These are phyloP conservation scores for Pichia inconspicua DNA, from an alignment of 1,139 yeast species.

Conservation along the genomic window DNA sequence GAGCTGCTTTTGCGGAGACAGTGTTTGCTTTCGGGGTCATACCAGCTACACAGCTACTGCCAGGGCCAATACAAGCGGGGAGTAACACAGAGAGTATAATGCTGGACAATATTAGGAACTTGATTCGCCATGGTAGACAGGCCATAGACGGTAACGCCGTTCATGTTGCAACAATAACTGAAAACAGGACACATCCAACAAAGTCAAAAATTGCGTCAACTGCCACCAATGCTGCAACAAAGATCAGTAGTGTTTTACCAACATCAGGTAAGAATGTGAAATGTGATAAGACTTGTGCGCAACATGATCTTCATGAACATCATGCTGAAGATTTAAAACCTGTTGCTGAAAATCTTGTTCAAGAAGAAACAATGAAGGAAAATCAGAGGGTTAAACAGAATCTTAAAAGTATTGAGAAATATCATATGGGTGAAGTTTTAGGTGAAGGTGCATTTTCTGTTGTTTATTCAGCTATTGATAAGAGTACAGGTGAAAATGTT, in stretches of 20 bases:
- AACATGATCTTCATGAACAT: slow-evolving; percentile 14
- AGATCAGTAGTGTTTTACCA: background rate
- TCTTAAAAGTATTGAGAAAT: slow-evolving; percentile 44
- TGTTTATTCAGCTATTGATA: slow-evolving; percentile 67
- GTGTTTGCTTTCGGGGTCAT: too few species aligned
- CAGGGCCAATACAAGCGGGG: background rate
- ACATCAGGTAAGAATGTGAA: background rate
- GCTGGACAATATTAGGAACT: slow-evolving; percentile 54
- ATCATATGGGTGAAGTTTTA: slow-evolving; percentile 39
- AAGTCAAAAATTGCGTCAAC: background rate
- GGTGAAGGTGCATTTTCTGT: slow-evolving; percentile 91
- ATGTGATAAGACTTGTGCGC: slow-evolving; percentile 29
- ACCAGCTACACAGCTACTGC: background rate
- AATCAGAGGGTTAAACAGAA: slow-evolving; percentile 32
- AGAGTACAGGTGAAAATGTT: slow-evolving; percentile 41
- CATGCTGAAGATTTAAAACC: slow-evolving; percentile 37
- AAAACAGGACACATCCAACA: background rate
- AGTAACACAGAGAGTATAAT: background rate
- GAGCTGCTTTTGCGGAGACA: background rate
- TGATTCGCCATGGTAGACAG: slow-evolving; percentile 78
- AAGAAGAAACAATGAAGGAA: slow-evolving; percentile 43
- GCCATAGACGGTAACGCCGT: slow-evolving; percentile 31
- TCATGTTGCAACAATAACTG: background rate
- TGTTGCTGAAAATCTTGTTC: slow-evolving; percentile 55
- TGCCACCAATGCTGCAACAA: background rate